Conservation (phyloP, 202 grass and related monocot genomes). For the Elaeis oleifera region DNA sequence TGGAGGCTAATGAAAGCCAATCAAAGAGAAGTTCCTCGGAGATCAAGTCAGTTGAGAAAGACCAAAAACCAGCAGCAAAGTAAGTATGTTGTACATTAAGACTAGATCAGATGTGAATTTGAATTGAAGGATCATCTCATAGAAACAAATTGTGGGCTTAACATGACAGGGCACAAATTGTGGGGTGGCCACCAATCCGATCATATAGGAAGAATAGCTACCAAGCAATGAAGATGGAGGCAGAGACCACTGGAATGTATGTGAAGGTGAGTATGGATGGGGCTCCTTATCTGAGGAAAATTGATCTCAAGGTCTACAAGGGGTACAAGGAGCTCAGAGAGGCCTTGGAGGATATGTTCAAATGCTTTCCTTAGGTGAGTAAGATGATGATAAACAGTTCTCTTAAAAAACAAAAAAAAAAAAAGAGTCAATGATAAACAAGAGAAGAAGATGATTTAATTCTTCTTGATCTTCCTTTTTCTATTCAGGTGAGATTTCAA, state of each 20-base stretch:
- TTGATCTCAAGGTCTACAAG: constrained; percentile 1
- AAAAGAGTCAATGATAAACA: too few species aligned
- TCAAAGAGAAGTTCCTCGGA: too few species aligned
- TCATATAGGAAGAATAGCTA: constrained; percentile 13
- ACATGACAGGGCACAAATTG: constrained; percentile 4
- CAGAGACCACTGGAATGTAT: neutral
- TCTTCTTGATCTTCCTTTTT: neutral
- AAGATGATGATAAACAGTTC: too few species aligned
- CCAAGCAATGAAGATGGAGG: constrained; percentile 3
- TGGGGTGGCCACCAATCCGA: constrained; percentile 11
- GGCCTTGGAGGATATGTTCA: constrained; percentile 12
- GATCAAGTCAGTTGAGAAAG: too few species aligned
- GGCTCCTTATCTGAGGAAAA: constrained; percentile 11
- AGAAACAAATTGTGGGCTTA: neutral
- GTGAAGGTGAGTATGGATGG: constrained; percentile 22
- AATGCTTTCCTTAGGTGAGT: constrained; percentile 4
- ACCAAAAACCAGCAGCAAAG: constrained; percentile 1
- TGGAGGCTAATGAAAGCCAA: neutral
- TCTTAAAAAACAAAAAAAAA: too few species aligned
- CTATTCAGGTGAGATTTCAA: constrained; percentile 10
- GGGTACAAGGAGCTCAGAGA: constrained; percentile 12
- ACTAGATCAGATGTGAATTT: too few species aligned
- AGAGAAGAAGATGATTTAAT: too few species aligned
- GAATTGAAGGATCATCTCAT: too few species aligned
- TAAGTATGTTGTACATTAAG: neutral